Conservation (phyloP, 1,284 basidiomycete species). For the Ganoderma meredithae region DNA sequence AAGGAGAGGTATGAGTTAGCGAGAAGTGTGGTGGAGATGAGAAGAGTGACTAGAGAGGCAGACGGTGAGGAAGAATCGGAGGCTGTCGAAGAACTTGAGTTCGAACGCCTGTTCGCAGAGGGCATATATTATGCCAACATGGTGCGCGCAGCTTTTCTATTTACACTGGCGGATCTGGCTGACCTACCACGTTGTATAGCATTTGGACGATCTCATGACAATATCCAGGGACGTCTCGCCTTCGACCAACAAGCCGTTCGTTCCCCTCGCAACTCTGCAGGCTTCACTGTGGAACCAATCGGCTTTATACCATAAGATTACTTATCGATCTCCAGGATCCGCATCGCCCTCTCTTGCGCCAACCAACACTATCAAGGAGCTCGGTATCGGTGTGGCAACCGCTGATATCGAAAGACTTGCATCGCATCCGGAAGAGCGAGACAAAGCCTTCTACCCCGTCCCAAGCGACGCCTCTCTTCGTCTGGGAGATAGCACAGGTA, state of each 20-base stretch:
- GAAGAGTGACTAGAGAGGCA: slow-evolving; percentile 57
- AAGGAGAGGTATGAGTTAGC: slow-evolving; percentile 85
- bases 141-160: slow-evolving; percentile 50
- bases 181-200: slow-evolving; percentile 48
- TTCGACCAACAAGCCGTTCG: slow-evolving; percentile 72
- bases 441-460: slow-evolving; percentile 71
- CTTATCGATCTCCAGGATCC: slow-evolving; percentile 45
- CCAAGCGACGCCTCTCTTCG: slow-evolving; percentile 80
- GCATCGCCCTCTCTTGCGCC: slow-evolving; percentile 48
- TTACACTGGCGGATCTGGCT: not conserved
- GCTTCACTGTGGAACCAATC: slow-evolving; percentile 82
- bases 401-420: slow-evolving; percentile 49
- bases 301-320: slow-evolving; percentile 65
- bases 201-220: slow-evolving; percentile 77
- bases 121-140: slow-evolving; percentile 92
- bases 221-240: slow-evolving; percentile 81
- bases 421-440: slow-evolving; percentile 34
- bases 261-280: slow-evolving; percentile 73
- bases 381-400: slow-evolving; percentile 62
- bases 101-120: slow-evolving; percentile 75
- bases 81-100: slow-evolving; percentile 66
- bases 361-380: slow-evolving; percentile 59
- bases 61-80: slow-evolving; percentile 38
- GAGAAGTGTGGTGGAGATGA: slow-evolving; percentile 76
- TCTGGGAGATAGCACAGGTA: slow-evolving; percentile 75